phyloP scores from a whole-genome alignment of 192 early-diverging fungal species.

The Geranomyces variabilis region DNA sequence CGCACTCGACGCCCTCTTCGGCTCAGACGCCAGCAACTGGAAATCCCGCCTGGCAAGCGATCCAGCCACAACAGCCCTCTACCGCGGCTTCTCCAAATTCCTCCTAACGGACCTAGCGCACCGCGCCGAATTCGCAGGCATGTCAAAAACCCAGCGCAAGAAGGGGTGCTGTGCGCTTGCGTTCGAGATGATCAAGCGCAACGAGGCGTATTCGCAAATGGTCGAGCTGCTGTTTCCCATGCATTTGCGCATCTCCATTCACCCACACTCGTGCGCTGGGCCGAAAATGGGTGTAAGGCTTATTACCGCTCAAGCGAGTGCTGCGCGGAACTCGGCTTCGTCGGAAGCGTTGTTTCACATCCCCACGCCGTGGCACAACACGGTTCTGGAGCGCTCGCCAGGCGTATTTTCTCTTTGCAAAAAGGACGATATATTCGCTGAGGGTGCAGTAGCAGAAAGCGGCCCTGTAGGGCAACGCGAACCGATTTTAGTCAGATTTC shows the following conservation, averaged over 20 bases:
- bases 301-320: background rate
- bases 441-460: too few relatives aligned
- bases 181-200: slow-evolving; percentile 21
- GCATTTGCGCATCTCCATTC: slow-evolving; percentile 20
- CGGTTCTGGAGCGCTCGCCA: background rate
- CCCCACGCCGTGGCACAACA: slow-evolving; percentile 29
- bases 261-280: slow-evolving; percentile 17
- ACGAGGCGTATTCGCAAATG: slow-evolving; percentile 19
- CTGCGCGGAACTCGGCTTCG: background rate
- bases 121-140: background rate
- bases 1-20: background rate
- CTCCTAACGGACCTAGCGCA: slow-evolving; percentile 7
- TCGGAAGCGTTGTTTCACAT: slow-evolving; percentile 19
- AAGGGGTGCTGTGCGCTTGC: slow-evolving; percentile 9
- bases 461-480: too few relatives aligned
- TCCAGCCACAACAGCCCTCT: slow-evolving; percentile 5
- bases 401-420: background rate
- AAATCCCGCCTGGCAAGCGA: background rate
- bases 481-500: too few relatives aligned
- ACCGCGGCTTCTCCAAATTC: slow-evolving; percentile 21
- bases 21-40: background rate
- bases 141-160: slow-evolving; percentile 19
- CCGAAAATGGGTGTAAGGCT: slow-evolving; percentile 20
- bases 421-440: too few relatives aligned
- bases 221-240: slow-evolving; percentile 11